These are phyloP conservation scores for Diaporthe humulicola DNA, from an alignment of 2,329 filamentous ascomycete species.

Conservation along the genomic window DNA sequence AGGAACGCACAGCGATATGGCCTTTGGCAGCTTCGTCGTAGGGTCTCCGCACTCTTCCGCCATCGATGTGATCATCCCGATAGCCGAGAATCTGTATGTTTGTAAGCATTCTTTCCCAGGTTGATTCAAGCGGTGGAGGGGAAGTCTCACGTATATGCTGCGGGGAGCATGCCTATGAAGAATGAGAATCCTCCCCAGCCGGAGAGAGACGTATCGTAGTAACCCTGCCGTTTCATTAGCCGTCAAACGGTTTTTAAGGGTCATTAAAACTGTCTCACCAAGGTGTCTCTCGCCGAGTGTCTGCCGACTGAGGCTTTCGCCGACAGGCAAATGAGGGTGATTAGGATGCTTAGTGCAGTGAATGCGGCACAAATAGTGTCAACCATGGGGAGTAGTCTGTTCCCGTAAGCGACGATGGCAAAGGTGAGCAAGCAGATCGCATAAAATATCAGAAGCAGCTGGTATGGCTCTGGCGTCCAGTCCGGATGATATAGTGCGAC, in stretches of 20 bases:
- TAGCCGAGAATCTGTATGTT: conserved; percentile 60
- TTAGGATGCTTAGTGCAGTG: conserved; percentile 67
- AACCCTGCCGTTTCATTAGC: conserved; percentile 47
- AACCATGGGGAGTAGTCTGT: conserved; percentile 68
- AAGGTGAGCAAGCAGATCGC: conserved; percentile 68
- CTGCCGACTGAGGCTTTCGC: conserved; percentile 66
- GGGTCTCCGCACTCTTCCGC: conserved; percentile 70
- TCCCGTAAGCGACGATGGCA: conserved; percentile 68
- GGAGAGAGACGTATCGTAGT: conserved; percentile 68
- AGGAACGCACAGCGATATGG: conserved; percentile 64
- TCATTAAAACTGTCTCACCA: conserved; percentile 48
- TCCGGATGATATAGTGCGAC: conserved; percentile 67
- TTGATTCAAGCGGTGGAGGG: fast-evolving
- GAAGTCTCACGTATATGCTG: conserved; percentile 61
- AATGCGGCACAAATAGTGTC: conserved; percentile 70
- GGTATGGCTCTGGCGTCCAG: conserved; percentile 66
- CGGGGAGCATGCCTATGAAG: conserved; percentile 72
- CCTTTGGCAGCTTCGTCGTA: conserved; percentile 63
- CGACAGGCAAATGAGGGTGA: conserved; percentile 69
- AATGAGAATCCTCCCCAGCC: conserved; percentile 73
- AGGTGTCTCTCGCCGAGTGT: conserved; percentile 62
- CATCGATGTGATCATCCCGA: conserved; percentile 75
- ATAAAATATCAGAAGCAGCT: conserved; percentile 74
- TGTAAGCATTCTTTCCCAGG: not conserved
- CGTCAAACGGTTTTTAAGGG: not conserved